Evolutionary conservation across 202 grass and related monocot species (phyloP).

Genomic region (Hordeum pubiflorum): DNA sequence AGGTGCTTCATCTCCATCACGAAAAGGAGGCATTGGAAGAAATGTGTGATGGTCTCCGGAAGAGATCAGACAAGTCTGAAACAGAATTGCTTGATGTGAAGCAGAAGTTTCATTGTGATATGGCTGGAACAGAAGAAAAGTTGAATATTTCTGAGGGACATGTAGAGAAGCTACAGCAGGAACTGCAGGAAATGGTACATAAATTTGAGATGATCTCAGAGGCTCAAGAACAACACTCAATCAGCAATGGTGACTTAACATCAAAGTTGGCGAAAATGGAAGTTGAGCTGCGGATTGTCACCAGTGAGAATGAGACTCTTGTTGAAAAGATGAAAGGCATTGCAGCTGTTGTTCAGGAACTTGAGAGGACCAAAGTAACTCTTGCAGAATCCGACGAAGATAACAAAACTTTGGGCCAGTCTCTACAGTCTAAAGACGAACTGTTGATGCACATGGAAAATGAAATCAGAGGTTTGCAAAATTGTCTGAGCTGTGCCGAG

Average conservation of each 20-base stretch:
- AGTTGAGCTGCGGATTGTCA: slow-evolving; percentile 51
- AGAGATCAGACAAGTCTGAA: slow-evolving; percentile 38
- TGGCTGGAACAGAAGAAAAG: slow-evolving; percentile 53
- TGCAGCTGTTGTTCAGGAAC: slow-evolving; percentile 45
- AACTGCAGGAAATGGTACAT: slow-evolving; percentile 61
- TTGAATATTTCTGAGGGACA: slow-evolving; percentile 48
- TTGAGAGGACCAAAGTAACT: slow-evolving; percentile 53
- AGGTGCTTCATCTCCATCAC: slow-evolving; percentile 46
- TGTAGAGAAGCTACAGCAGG: slow-evolving; percentile 55
- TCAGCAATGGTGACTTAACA: slow-evolving; percentile 54
- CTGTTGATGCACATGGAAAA: slow-evolving; percentile 58
- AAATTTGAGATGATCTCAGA: slow-evolving; percentile 60
- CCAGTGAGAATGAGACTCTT: slow-evolving; percentile 54
- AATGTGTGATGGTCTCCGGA: slow-evolving; percentile 42
- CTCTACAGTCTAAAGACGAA: slow-evolving; percentile 49
- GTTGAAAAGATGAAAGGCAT: slow-evolving; percentile 47
- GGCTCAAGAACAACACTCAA: slow-evolving; percentile 52
- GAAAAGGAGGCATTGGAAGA: slow-evolving; percentile 48
- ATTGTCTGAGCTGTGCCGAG: slow-evolving; percentile 33
- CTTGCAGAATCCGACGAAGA: slow-evolving; percentile 60
- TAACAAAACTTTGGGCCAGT: slow-evolving; percentile 41
- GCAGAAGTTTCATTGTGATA: slow-evolving; percentile 46
- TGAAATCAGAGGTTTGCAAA: slow-evolving; percentile 57
- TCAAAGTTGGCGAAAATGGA: slow-evolving; percentile 65
- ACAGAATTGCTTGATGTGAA: slow-evolving; percentile 38